Conservation (phyloP, 2,329 filamentous ascomycete species). For the Aspergillus fischeri region DNA sequence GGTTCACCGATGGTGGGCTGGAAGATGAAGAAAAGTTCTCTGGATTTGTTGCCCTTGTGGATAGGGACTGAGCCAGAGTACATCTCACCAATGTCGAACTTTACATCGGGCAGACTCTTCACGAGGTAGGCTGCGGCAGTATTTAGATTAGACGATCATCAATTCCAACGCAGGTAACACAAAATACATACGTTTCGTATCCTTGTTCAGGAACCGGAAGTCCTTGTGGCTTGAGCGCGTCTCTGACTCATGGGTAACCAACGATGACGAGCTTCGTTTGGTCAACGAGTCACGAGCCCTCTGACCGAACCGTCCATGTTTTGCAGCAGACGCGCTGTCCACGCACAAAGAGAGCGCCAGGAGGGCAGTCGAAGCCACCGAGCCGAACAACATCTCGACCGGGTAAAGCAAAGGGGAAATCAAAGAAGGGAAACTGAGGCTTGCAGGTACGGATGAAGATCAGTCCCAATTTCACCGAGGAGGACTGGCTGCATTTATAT, state of each 20-base stretch:
- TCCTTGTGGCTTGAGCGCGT: slow-evolving; percentile 12
- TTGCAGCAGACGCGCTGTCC: slow-evolving; percentile 15
- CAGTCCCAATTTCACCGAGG: background rate
- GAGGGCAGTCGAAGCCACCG: slow-evolving; percentile 20
- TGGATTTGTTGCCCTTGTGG: slow-evolving; percentile 43
- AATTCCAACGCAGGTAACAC: too few relatives aligned
- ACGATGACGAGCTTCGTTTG: slow-evolving; percentile 13
- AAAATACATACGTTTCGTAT: slow-evolving; percentile 23
- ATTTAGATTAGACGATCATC: background rate
- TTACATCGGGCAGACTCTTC: slow-evolving; percentile 63
- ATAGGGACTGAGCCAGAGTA: slow-evolving; percentile 53
- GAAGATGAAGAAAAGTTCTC: slow-evolving; percentile 47
- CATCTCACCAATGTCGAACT: slow-evolving; percentile 60
- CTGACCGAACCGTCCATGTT: slow-evolving; percentile 24
- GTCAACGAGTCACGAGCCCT: slow-evolving; percentile 20
- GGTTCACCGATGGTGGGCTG: slow-evolving; percentile 43
- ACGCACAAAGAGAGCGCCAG: slow-evolving; percentile 19
- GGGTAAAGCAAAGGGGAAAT: background rate
- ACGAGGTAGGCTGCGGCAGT: slow-evolving; percentile 55
- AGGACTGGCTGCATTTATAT: background rate
- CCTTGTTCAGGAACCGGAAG: slow-evolving; percentile 23
- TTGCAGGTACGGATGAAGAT: slow-evolving; percentile 3
- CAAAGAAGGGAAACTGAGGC: background rate
- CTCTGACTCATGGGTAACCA: slow-evolving; percentile 8
- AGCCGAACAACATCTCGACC: slow-evolving; percentile 23